Base-by-base conservation (phyloP, 2,329 filamentous ascomycete species). In the Colletotrichum noveboracense region DNA sequence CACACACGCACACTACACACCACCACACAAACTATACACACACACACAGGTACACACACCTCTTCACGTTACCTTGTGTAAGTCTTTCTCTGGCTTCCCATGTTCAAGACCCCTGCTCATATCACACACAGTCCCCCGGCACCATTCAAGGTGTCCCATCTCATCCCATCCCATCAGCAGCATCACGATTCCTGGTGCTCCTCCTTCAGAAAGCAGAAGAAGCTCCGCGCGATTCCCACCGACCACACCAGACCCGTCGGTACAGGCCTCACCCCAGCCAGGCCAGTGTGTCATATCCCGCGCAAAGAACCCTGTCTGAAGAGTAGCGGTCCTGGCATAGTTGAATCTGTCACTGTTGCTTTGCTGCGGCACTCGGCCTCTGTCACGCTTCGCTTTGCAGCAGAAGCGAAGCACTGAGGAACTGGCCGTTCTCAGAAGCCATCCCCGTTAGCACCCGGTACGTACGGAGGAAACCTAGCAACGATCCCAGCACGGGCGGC, bases 401-500 rank as follows among this genome's bases (percentile, higher is more conserved):
- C 28, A 30, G 26, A 61, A 61, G 62, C 62, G 43, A 66, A 38
- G 62, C 21, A 21, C 60, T 64, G 60, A 64, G 30, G 32, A 48
- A 38, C 8, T 26, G 60, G 36, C 28, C 16, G 21, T 18, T 36
- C 60, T 58, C 16, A 28, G 38, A 38, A 66, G 62, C n/a, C 13
- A 48, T 30, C 62, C 62, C 24, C 38, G 62, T 66, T 13, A 48
- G 24, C 36, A 43, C 26, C 36, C 65, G 48, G 66, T 60, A 68
- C 34, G 34, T 60, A 61, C 66, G 34, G 36, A 38, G 55, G n/a
- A 52, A 64, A 68, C 66, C 66, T 58, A 69, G 71, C 71, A 69
- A 36, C 71, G 32, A 61, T 64, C 66, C 67, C 48, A 74, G 72
- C 72, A 71, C 68, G 72, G 61, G 62, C 72, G 61, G 68, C 58